Base-by-base conservation (phyloP, 768 basidiomycete genomes). In the Cytidiella melzeri region DNA sequence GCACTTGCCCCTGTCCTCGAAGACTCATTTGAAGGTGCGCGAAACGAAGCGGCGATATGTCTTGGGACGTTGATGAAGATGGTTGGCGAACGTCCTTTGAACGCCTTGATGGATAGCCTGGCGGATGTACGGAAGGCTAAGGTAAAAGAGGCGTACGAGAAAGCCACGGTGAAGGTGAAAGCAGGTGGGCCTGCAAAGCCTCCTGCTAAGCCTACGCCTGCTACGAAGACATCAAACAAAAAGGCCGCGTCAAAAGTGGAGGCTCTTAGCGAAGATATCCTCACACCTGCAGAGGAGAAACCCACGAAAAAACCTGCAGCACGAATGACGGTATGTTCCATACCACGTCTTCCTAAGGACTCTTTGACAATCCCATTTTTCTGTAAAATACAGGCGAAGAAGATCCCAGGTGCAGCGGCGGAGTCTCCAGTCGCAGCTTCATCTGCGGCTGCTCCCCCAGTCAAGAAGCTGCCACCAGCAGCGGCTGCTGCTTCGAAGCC, bases 1-100 rank as follows among this genome's bases (percentile, higher is more conserved):
- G 71, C 79, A 6, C 73, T 97, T 12, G 81, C 84, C 5, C 58
- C 69, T 4, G 74, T 93, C 6, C 74, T 97, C 11, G 93, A 92
- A 65, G 96, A 99, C 62, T 77, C 87, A 10, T 84, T 81, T 54
- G 95, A 91, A 62, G 87, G 87, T 25, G 91, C 93, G 21, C 79
- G 96, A 39, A 85, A 84, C 49, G 88, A 93, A 56, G 90, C 93
- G n/a, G 93, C 93, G 0, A 76, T 76, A 34, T 87, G 84, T 57
- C 72, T 99, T 27, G 96, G 95, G 15, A 84, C 82, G 0, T 68
- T 98, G 57, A 94, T 94, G 88, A 97, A 90, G 73, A 94, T 98
- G 78, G 79, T 98, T 10, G 96, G 96, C 19, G 95, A 98, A 62
- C 75, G 95, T 24, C 84, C 87, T 15, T 75, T 99, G 40, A 92